Conservation (phyloP, 805 yeast species). For the Blastobotrys terrestris region DNA sequence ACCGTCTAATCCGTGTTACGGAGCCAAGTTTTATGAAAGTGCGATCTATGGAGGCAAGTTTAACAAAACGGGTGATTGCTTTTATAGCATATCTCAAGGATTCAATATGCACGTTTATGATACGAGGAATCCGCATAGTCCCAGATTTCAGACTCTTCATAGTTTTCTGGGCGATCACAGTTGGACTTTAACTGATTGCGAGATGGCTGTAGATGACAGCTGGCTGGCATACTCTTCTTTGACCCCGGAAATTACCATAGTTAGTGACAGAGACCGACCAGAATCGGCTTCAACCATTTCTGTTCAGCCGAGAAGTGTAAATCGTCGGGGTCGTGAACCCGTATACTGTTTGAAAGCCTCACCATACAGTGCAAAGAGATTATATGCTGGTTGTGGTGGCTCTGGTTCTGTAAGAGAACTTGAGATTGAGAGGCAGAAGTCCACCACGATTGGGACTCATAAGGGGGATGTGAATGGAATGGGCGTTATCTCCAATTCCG, state of each 20-base stretch:
- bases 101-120: slow-evolving; percentile 22
- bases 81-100: slow-evolving; percentile 23
- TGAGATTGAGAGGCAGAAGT: slow-evolving; percentile 18
- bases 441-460: slow-evolving; percentile 16
- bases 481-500: slow-evolving; percentile 31
- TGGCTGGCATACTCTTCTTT: neutral
- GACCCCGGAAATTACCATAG: slow-evolving; percentile 1
- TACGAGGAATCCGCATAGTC: slow-evolving; percentile 15
- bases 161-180: slow-evolving; percentile 1
- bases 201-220: slow-evolving; percentile 20
- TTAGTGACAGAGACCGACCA: neutral
- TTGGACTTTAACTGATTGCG: slow-evolving; percentile 28
- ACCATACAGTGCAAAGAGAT: neutral
- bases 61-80: slow-evolving; percentile 24
- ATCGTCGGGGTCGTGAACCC: neutral
- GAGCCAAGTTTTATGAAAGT: slow-evolving; percentile 7
- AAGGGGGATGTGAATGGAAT: slow-evolving; percentile 26
- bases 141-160: slow-evolving; percentile 12
- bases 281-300: neutral
- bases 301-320: neutral
- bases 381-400: neutral
- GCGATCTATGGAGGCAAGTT: slow-evolving; percentile 27
- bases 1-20: slow-evolving; percentile 13
- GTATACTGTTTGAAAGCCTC: neutral
- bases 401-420: neutral